These are phyloP conservation scores for Sugiyamaella novakii DNA, from an alignment of 1,139 yeast genomes.

Conservation along the genomic window DNA sequence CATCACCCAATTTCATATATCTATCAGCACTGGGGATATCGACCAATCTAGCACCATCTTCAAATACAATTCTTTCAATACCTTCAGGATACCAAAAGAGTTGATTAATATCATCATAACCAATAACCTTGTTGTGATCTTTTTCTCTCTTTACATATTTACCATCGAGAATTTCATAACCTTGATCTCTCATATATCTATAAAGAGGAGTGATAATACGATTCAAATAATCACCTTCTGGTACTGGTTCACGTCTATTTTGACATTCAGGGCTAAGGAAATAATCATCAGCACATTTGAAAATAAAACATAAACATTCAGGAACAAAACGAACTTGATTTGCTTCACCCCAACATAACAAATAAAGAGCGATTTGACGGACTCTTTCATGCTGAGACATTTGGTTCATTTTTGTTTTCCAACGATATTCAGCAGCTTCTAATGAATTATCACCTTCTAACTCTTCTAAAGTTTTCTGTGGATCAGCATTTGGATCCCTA, in stretches of 20 bases:
- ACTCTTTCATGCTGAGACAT: slow-evolving; percentile 77
- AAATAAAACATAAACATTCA: slow-evolving; percentile 88
- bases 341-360: slow-evolving; percentile 98
- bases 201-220: slow-evolving; percentile 91
- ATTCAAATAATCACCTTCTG: slow-evolving; percentile 94
- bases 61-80: slow-evolving; percentile 85
- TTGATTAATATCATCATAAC: slow-evolving; percentile 98
- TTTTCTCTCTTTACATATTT: slow-evolving; percentile 96
- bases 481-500: slow-evolving; percentile 49
- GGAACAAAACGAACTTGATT: slow-evolving; percentile 96
- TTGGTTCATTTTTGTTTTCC: slow-evolving; percentile 77
- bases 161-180: slow-evolving; percentile 91
- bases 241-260: slow-evolving; percentile 71
- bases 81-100: slow-evolving; percentile 99
- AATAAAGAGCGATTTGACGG: slow-evolving; percentile 84
- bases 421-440: slow-evolving; percentile 80
- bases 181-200: slow-evolving; percentile 89
- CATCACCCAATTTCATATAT: slow-evolving; percentile 86
- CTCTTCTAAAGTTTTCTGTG: slow-evolving; percentile 67
- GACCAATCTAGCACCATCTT: slow-evolving; percentile 88
- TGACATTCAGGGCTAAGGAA: slow-evolving; percentile 86
- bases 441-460: slow-evolving; percentile 83
- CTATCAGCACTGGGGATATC: slow-evolving; percentile 91
- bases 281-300: slow-evolving; percentile 90
- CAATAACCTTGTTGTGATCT: slow-evolving; percentile 91